Evolutionary conservation across 306 rosid genomes (phyloP), one percentile per base, ranked within the genome.

Genomic region (Quercus glauca): DNA sequence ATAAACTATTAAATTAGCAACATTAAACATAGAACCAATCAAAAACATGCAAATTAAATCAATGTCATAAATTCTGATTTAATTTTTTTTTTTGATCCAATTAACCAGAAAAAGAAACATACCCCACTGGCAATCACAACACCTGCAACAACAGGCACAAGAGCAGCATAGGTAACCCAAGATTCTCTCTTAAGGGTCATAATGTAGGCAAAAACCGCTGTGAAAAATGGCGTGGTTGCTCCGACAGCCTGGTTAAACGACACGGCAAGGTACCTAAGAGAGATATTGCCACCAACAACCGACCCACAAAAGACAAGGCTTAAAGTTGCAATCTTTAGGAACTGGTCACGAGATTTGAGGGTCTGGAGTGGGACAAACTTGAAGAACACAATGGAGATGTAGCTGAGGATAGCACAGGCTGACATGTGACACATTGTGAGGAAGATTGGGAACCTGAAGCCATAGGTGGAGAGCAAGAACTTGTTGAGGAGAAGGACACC

Each of bases 81-180:
- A 8, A 26, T n/a, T n/a, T n/a, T n/a, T n/a, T n/a, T n/a, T n/a
- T n/a, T 33, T 5, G 63, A 82, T 75, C 67, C 20, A 79, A 76
- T 6, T 41, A 29, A 60, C 3, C 45, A 41, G 8, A 76, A 78
- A 75, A 71, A 37, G 12, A 20, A 14, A 63, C 94, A 77, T 91
- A 95, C 99, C 94, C 99, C 99, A 58, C 99, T 95, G 23, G 99
- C 99, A 89, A 95, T 93, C 79, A 93, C 98, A 78, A 95, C 99
- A 17, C 99, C 99, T 61, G 99, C 31, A 78, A 95, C 99, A 83
- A 95, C 99, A 61, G 99, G 99, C 10, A 95, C 92, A 74, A 95
- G 98, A 33, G 99, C 99, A 83, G 81, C 98, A 74, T 95, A 95
- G 13, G 97, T 93, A 29, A 93, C 81, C 98, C 99, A 95, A 67